phyloP scores from a whole-genome alignment of 108 stramenopile genomes.

The Cyclotella cryptica region DNA sequence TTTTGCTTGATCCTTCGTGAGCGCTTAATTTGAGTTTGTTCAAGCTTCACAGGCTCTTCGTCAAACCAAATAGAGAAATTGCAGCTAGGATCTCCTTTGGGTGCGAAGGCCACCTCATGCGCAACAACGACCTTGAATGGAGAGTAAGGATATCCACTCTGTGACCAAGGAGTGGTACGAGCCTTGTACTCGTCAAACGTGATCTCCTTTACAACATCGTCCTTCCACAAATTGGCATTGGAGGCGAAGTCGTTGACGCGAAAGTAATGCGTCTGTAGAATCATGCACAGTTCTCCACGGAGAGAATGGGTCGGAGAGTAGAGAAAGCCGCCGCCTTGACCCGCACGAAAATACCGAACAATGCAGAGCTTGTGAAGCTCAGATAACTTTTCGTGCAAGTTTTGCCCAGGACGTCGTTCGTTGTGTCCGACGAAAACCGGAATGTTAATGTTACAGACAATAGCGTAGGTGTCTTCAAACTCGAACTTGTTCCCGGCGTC shows the following conservation, averaged over 20 bases:
- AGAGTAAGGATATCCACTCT: background rate
- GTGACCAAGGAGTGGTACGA: constrained; percentile 32
- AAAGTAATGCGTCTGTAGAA: constrained; percentile 43
- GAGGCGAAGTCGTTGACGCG: background rate
- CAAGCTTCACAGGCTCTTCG: constrained; percentile 27
- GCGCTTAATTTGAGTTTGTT: constrained; percentile 51
- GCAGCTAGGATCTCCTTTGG: constrained; percentile 36
- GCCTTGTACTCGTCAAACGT: constrained; percentile 25
- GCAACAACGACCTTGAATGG: constrained; percentile 26
- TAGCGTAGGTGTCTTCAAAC: constrained; percentile 40
- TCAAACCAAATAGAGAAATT: constrained; percentile 50
- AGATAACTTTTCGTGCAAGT: constrained; percentile 4
- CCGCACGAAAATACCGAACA: constrained; percentile 13
- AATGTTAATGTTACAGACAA: constrained; percentile 39
- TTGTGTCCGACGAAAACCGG: constrained; percentile 13
- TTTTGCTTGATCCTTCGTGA: constrained; percentile 43
- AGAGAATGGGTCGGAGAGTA: constrained; percentile 47
- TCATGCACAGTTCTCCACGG: constrained; percentile 37
- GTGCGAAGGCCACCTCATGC: constrained; percentile 38
- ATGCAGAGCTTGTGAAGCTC: constrained; percentile 44
- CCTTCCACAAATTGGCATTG: background rate
- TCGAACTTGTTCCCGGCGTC: background rate
- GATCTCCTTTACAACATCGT: constrained; percentile 32
- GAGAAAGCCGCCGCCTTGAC: constrained; percentile 16
- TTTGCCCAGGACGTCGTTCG: background rate